Evolutionary conservation across 805 yeast genomes (phyloP), one percentile per base, ranked within the genome.

Genomic region (Saccharomycopsis sp.): DNA sequence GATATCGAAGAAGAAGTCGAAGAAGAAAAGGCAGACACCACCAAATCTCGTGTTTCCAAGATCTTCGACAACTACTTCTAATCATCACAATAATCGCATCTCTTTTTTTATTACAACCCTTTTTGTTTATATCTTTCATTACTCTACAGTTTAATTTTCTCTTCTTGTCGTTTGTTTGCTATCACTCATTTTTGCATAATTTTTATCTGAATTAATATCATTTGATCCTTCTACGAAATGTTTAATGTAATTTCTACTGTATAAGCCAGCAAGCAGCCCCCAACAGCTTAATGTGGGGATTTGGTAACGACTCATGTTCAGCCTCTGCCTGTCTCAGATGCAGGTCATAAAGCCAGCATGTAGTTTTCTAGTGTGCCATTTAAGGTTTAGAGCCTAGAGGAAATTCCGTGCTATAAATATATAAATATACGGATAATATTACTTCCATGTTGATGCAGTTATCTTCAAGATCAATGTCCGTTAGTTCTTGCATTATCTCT

Each of bases 1-100:
- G 83, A 79, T 2, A 78, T 74, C 0, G 76, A 67, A n/a, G 2
- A 44, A 34, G 35, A 24, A 19, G 58, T 47, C n/a, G 38, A 55
- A 25, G 53, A 49, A 29, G 58, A 55, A 47, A 54, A 58, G 19
- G 19, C 42, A 23, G 54, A 2, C 19, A 41, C 49, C 22, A 17
- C 9, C 22, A n/a, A 44, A 44, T 12, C 12, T 3, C 49, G 49
- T 44, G 20, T 19, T 44, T 44, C 49, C 7, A 44, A 19, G 12
- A 17, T 44, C 49, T 44, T 44, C 22, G 22, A 44, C 22, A 19
- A 44, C 22, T 44, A 44, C 49, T 17, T 44, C 19, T 44, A 44
- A 44, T 44, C 22, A 5, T 3, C 12, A 17, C 22, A 12, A 17
- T 12, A 3, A 44, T 19, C 49, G 19, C 22, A n/a, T 44, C 22